Evolutionary conservation across 83 land plant genomes (phyloP).

Genomic region (Diphasiastrum complanatum): DNA sequence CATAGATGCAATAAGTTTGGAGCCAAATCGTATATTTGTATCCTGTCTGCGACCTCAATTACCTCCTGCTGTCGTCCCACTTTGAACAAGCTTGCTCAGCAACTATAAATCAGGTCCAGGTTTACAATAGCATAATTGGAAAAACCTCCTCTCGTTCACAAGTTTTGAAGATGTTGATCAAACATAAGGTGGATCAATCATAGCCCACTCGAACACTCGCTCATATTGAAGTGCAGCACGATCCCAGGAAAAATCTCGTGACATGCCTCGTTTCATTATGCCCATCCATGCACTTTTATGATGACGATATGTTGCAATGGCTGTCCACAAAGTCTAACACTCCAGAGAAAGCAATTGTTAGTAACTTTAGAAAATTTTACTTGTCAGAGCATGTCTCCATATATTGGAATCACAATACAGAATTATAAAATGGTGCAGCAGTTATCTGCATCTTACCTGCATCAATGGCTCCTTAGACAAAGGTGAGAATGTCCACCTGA

Average conservation of each 20-base stretch:
- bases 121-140: too few relatives aligned
- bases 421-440: background rate
- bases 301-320: conserved; percentile 52
- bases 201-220: conserved; percentile 84
- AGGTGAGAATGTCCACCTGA: conserved; percentile 92
- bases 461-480: conserved; percentile 69
- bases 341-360: background rate
- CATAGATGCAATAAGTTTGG: too few relatives aligned
- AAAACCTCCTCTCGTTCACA: too few relatives aligned
- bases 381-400: too few relatives aligned
- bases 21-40: too few relatives aligned
- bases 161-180: too few relatives aligned
- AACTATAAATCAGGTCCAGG: too few relatives aligned
- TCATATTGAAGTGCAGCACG: conserved; percentile 84
- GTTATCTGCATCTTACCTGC: conserved; percentile 37
- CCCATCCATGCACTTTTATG: conserved; percentile 78
- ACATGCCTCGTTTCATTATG: conserved; percentile 81
- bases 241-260: conserved; percentile 71
- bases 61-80: too few relatives aligned
- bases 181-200: conserved; percentile 76
- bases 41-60: too few relatives aligned
- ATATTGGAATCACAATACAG: too few relatives aligned
- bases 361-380: background rate
- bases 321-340: conserved; percentile 48
- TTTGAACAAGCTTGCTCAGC: too few relatives aligned